These are phyloP conservation scores for Naumovozyma baii DNA, from an alignment of 805 yeast species.

Conservation along the genomic window DNA sequence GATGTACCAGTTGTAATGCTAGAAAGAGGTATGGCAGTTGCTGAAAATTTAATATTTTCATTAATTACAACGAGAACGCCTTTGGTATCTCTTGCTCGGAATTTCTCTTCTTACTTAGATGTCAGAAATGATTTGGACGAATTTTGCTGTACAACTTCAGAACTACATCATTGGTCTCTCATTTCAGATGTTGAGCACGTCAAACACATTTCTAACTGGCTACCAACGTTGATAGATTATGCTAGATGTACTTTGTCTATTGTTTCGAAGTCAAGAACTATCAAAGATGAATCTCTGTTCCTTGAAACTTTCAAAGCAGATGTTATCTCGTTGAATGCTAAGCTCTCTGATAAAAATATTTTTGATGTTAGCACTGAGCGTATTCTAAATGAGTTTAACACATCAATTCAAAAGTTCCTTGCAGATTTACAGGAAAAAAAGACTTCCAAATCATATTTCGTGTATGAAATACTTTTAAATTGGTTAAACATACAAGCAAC, in stretches of 20 bases:
- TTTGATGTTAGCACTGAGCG: constrained; percentile 10
- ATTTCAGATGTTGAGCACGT: constrained; percentile 7
- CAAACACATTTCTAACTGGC: constrained; percentile 19
- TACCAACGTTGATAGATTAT: constrained; percentile 30
- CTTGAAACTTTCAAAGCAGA: constrained; percentile 11
- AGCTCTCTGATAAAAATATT: constrained; percentile 9
- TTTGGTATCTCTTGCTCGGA: constrained; percentile 26
- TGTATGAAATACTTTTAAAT: constrained; percentile 37
- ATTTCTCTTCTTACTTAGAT: constrained; percentile 12
- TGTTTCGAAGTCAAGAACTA: constrained; percentile 2
- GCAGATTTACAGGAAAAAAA: constrained; percentile 32
- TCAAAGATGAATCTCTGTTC: constrained; percentile 9
- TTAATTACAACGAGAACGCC: constrained; percentile 47
- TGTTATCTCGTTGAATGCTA: constrained; percentile 8
- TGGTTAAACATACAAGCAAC: constrained; percentile 34
- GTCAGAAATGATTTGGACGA: constrained; percentile 18
- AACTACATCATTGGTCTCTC: constrained; percentile 12
- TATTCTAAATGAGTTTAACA: constrained; percentile 21
- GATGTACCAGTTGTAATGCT: constrained; percentile 68
- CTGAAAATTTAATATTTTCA: constrained; percentile 58
- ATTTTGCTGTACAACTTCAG: constrained; percentile 12
- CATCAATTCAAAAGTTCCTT: constrained; percentile 20
- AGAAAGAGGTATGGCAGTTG: constrained; percentile 64
- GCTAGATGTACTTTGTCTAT: constrained; percentile 17
- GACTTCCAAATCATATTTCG: constrained; percentile 33